Evolutionary conservation across 768 basidiomycete species (phyloP).

Genomic region (Pulveroboletus sp.): DNA sequence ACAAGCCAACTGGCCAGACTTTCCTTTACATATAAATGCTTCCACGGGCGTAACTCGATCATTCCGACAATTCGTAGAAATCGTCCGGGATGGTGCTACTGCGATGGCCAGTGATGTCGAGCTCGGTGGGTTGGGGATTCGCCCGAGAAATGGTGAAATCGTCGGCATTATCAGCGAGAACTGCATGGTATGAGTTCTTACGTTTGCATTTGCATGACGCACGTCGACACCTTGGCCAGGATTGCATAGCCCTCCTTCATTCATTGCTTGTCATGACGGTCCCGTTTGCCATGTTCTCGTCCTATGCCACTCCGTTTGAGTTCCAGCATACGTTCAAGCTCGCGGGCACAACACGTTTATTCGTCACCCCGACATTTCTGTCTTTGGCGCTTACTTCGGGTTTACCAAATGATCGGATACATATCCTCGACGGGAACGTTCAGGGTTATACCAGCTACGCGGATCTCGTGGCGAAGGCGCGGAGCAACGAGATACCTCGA

Average conservation of each 20-base stretch:
- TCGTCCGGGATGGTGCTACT: slow-evolving; percentile 53
- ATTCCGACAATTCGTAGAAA: slow-evolving; percentile 47
- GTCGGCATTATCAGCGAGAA: slow-evolving; percentile 71
- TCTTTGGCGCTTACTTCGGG: slow-evolving; percentile 37
- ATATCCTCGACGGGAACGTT: slow-evolving; percentile 43
- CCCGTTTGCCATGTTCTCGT: slow-evolving; percentile 52
- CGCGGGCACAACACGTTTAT: slow-evolving; percentile 48
- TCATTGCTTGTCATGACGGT: slow-evolving; percentile 45
- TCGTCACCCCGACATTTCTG: slow-evolving; percentile 46
- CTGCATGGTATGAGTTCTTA: slow-evolving; percentile 47
- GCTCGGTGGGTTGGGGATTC: slow-evolving; percentile 57
- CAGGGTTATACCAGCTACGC: slow-evolving; percentile 42
- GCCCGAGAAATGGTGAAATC: slow-evolving; percentile 43
- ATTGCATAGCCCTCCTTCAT: slow-evolving; percentile 50
- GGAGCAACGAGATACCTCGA: slow-evolving; percentile 35
- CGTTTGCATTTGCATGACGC: background rate
- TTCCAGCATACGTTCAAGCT: slow-evolving; percentile 47
- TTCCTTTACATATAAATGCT: slow-evolving; percentile 52
- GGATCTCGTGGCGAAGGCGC: slow-evolving; percentile 41
- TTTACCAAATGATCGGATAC: slow-evolving; percentile 41
- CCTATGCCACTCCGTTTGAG: slow-evolving; percentile 55
- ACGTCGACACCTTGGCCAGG: too few relatives aligned
- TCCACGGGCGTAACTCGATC: slow-evolving; percentile 44
- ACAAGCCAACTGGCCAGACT: slow-evolving; percentile 54
- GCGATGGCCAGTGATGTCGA: slow-evolving; percentile 45